A percentile compares a stretch with the other conserved stretches of the same genome.
phyloP scores from a whole-genome alignment of 768 basidiomycete genomes.

The Tephrocybe rancida region DNA sequence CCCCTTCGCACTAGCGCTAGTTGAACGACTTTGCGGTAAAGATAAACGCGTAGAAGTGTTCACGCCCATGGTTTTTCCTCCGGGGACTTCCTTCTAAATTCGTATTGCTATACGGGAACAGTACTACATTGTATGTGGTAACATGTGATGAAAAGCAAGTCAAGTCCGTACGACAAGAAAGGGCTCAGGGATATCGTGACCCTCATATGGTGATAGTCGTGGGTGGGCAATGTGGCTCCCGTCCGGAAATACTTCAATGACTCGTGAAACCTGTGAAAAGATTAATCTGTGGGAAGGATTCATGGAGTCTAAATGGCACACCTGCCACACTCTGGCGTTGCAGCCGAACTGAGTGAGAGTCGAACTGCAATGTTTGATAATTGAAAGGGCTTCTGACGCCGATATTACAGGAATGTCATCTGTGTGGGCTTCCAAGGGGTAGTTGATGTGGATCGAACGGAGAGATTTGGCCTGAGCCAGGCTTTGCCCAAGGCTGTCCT shows the following conservation, averaged over 20 bases:
- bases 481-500: slow-evolving; percentile 43
- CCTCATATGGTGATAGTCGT: slow-evolving; percentile 56
- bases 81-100: slow-evolving; percentile 40
- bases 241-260: slow-evolving; percentile 34
- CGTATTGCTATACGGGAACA: too few relatives aligned
- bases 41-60: slow-evolving; percentile 63
- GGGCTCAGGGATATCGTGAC: slow-evolving; percentile 68
- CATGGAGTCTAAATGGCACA: slow-evolving; percentile 21
- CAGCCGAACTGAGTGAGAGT: slow-evolving; percentile 66
- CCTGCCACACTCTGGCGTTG: slow-evolving; percentile 73
- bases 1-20: slow-evolving; percentile 76
- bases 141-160: slow-evolving; percentile 1
- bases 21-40: slow-evolving; percentile 68
- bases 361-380: slow-evolving; percentile 52
- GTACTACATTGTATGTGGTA: too few relatives aligned
- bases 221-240: slow-evolving; percentile 40
- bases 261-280: slow-evolving; percentile 46
- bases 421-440: slow-evolving; percentile 33
- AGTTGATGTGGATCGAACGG: slow-evolving; percentile 63
- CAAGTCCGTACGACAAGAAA: slow-evolving; percentile 68
- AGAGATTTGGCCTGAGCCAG: slow-evolving; percentile 50
- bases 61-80: slow-evolving; percentile 74
- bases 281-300: neutral
- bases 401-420: slow-evolving; percentile 32
- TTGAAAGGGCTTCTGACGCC: slow-evolving; percentile 37